phyloP scores from a whole-genome alignment of 495 filamentous ascomycete genomes.

The Sordaria brevicollis region DNA sequence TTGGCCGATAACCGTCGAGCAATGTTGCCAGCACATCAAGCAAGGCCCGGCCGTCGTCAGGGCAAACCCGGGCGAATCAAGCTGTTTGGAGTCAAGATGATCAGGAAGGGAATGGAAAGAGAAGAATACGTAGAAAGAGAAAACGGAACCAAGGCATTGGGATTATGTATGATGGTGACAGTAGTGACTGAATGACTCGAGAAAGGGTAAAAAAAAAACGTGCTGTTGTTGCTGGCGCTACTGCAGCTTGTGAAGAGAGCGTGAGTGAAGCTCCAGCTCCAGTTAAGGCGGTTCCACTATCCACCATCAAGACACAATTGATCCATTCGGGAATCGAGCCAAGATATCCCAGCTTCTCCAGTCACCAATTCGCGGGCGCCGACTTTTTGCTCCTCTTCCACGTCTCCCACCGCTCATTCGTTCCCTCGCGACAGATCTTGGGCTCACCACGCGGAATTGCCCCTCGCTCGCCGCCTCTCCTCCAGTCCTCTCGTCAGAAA shows the following conservation, averaged over 20 bases:
- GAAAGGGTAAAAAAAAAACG: background rate
- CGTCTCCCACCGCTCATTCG: background rate
- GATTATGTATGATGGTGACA: background rate
- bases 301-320: background rate
- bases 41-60: constrained; percentile 19
- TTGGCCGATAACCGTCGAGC: constrained; percentile 23
- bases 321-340: background rate
- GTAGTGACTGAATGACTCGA: background rate
- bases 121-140: background rate
- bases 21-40: constrained; percentile 32
- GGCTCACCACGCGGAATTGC: background rate
- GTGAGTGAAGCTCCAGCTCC: background rate
- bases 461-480: background rate
- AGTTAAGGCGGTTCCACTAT: background rate
- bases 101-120: background rate
- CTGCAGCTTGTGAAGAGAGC: background rate
- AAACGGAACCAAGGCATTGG: background rate
- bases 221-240: background rate
- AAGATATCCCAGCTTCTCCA: background rate
- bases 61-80: background rate
- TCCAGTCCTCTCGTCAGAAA: background rate
- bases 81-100: background rate
- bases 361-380: background rate
- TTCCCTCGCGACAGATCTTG: background rate
- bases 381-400: background rate